Evolutionary conservation across 108 stramenopile genomes (phyloP), one percentile per base, ranked within the genome.

Genomic region (Cylindrotheca closterium): DNA sequence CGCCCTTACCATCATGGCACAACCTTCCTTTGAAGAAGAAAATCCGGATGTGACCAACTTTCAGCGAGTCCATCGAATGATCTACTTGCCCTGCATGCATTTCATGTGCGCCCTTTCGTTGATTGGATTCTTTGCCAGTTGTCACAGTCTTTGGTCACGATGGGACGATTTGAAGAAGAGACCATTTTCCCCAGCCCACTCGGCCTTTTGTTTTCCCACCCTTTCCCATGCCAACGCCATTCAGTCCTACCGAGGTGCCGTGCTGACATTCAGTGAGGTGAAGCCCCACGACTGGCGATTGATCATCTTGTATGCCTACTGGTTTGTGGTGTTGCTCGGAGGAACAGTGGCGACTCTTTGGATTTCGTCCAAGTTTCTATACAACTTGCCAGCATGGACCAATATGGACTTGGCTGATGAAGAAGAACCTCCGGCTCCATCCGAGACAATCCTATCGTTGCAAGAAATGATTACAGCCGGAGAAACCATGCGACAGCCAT

Each of bases 101-200:
- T 65, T 71, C 37, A 75, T 89, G 59, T 86, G 81, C 30, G 79
- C 51, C 46, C 57, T 86, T 7, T 75, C 80, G 8, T 55, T 89
- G 29, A 47, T 89, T 48, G 88, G 88, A 8, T 71, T 82, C 60
- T 51, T 84, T 42, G 86, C 85, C 5, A 89, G 88, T 61, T 69
- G 84, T 18, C 79, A 78, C 22, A 78, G 83, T 58, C 71, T 89
- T 18, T 64, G 49, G 25, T 61, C 63, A 33, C 75, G 88, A 8
- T 82, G 85, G 81, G 50, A 58, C 22, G 78, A 80, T 30, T 84
- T 89, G 24, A 53, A 64, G 30, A 74, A 65, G 45, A 72, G 69
- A 42, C 75, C 68, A 25, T 90, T 90, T 68, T 85, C 86, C 56
- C 89, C 89, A n/a, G 89, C 89, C 30, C 89, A 91, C 60, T 86